Evolutionary conservation across 2,329 filamentous ascomycete genomes (phyloP), one percentile per base, ranked within the genome.

Genomic region (Rosellinia necatrix): DNA sequence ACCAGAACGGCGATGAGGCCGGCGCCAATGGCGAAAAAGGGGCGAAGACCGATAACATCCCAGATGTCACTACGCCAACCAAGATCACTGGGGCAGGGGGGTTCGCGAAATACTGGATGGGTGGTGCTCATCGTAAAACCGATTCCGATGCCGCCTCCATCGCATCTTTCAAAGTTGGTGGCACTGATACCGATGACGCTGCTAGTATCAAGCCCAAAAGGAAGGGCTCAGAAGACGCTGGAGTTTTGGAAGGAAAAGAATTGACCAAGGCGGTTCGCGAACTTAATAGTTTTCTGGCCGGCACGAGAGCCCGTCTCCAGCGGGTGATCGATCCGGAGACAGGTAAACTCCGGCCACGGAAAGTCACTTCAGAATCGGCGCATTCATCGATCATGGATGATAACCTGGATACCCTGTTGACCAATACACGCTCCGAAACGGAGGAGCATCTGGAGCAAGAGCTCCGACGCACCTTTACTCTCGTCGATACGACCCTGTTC

Each of bases 401-500:
- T 29, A 68, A 65, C 29, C 51, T 71, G 8, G 63, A 69, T 19
- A 64, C 64, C 8, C 47, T 72, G 3, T 57, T 81, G 12, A 71
- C 75, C 29, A 73, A 77, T 48, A 64, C 77, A n/a, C 71, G 78
- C 3, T 68, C 79, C 6, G 71, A 83, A 4, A 75, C 77, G 1
- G 79, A 86, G 22, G 78, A 81, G 43, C 74, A 90, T 59, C 87
- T 91, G 60, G 86, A 90, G 63, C 78, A 84, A 44, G 87, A 89
- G 61, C 79, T 97, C 2, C 82, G 86, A 10, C 81, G 87, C 32
- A 91, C 89, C 1, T 96, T 94, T 30, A 87, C 84, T 46, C 77
- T 97, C 2, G 91, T 97, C 6, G 94, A 99, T 69, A 99, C 94
- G 0, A 93, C 92, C 0, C 81, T 99, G 0, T 97, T 99, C 77